These are phyloP conservation scores for Cladophialophora exuberans DNA, from an alignment of 2,329 filamentous ascomycete species.

Conservation along the genomic window DNA sequence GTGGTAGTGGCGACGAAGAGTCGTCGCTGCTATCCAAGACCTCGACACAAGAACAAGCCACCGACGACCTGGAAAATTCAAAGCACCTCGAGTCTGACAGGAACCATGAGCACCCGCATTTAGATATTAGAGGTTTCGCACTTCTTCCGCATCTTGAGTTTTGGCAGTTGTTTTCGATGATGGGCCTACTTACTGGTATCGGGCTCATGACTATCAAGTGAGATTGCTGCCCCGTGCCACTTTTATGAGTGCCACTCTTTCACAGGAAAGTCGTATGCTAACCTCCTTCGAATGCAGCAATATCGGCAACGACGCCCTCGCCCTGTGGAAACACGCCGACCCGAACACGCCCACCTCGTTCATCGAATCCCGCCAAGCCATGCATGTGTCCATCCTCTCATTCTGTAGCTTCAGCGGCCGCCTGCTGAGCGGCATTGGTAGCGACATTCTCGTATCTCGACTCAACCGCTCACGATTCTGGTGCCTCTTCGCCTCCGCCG, in stretches of 20 bases:
- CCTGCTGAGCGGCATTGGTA: slow-evolving; percentile 81
- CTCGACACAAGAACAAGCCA: slow-evolving; percentile 36
- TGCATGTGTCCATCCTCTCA: slow-evolving; percentile 94
- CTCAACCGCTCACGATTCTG: slow-evolving; percentile 82
- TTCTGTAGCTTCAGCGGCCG: slow-evolving; percentile 83
- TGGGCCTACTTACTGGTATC: slow-evolving; percentile 89
- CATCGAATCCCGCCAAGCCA: slow-evolving; percentile 78
- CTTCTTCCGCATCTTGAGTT: slow-evolving; percentile 77
- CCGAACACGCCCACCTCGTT: slow-evolving; percentile 71
- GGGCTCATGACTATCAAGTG: slow-evolving; percentile 99
- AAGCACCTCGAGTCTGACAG: slow-evolving; percentile 60
- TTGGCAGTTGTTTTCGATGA: slow-evolving; percentile 85
- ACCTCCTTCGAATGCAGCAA: slow-evolving; percentile 63
- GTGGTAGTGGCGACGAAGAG: slow-evolving; percentile 27
- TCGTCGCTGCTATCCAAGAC: slow-evolving; percentile 69
- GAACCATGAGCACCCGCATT: slow-evolving; percentile 72
- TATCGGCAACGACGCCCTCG: slow-evolving; percentile 85
- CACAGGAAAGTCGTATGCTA: background rate
- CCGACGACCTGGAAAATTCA: slow-evolving; percentile 28
- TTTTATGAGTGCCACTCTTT: background rate
- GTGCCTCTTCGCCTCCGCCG: slow-evolving; percentile 79
- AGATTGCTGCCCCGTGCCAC: slow-evolving; percentile 38
- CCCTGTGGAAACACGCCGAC: slow-evolving; percentile 86
- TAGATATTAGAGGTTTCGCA: slow-evolving; percentile 86
- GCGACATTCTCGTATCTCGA: slow-evolving; percentile 83